These are phyloP conservation scores for Saccharomycopsis crataegensis DNA, from an alignment of 1,139 yeast species.

Conservation along the genomic window DNA sequence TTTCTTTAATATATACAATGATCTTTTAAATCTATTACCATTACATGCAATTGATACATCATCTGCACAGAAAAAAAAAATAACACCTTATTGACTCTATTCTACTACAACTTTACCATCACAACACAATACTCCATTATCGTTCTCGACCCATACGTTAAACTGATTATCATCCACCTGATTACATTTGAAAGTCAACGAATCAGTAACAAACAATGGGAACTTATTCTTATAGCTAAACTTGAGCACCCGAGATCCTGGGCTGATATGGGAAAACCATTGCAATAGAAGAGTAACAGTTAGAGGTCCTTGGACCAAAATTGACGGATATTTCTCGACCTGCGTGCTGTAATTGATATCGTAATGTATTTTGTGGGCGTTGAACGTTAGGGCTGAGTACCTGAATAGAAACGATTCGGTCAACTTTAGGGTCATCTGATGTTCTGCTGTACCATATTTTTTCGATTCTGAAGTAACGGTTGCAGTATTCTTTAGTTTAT, in stretches of 20 bases:
- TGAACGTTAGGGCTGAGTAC: constrained; percentile 69
- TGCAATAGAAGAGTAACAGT: constrained; percentile 51
- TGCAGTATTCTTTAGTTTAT: not conserved
- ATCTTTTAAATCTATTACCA: no score
- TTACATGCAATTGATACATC: not conserved
- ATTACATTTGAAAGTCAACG: constrained; percentile 25
- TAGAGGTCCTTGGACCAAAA: constrained; percentile 79
- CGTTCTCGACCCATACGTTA: constrained; percentile 24
- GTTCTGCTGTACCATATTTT: constrained; percentile 18
- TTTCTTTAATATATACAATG: no score
- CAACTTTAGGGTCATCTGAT: constrained; percentile 17
- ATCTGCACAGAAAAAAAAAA: not conserved
- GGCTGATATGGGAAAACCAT: constrained; percentile 32
- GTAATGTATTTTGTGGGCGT: constrained; percentile 78
- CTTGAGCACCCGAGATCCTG: constrained; percentile 21
- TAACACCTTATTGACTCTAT: not conserved
- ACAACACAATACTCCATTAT: constrained; percentile 20
- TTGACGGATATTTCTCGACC: constrained; percentile 51
- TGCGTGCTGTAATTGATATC: constrained; percentile 45
- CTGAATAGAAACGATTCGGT: constrained; percentile 37
- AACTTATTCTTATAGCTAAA: constrained; percentile 44
- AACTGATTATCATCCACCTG: constrained; percentile 15
- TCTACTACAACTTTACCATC: constrained; percentile 20
- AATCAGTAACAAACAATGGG: constrained; percentile 38
- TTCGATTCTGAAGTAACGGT: not conserved